These are phyloP conservation scores for Nicotiana paniculata DNA, from an alignment of 257 asterid species.

Conservation along the genomic window DNA sequence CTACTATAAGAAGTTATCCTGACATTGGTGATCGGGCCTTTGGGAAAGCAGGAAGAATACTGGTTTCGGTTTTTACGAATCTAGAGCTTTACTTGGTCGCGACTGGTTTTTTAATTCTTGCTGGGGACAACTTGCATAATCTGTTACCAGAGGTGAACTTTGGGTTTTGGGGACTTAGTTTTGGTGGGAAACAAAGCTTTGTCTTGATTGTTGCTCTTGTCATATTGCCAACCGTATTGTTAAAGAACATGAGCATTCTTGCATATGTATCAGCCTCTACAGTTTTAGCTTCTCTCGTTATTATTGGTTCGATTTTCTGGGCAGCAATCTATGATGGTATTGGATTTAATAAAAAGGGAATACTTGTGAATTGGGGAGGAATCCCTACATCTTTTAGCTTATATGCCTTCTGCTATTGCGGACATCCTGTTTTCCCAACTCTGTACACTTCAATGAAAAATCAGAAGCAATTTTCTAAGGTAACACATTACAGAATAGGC, in stretches of 20 bases:
- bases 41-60: slow-evolving; percentile 47
- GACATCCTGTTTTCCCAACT: slow-evolving; percentile 93
- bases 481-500: neutral
- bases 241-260: slow-evolving; percentile 63
- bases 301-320: slow-evolving; percentile 62
- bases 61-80: slow-evolving; percentile 60
- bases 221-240: slow-evolving; percentile 65
- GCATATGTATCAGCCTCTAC: slow-evolving; percentile 78
- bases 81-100: slow-evolving; percentile 76
- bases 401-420: slow-evolving; percentile 84
- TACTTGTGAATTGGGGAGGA: slow-evolving; percentile 35
- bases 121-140: slow-evolving; percentile 63
- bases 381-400: slow-evolving; percentile 72
- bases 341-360: slow-evolving; percentile 52
- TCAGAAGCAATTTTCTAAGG: slow-evolving; percentile 75
- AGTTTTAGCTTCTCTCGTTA: slow-evolving; percentile 63
- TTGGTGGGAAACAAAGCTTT: slow-evolving; percentile 51
- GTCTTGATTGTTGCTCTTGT: slow-evolving; percentile 51
- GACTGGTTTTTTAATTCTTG: slow-evolving; percentile 80
- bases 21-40: slow-evolving; percentile 80
- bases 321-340: slow-evolving; percentile 49
- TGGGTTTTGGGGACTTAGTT: slow-evolving; percentile 24
- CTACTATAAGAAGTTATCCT: slow-evolving; percentile 54
- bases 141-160: slow-evolving; percentile 35
- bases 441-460: slow-evolving; percentile 77